Evolutionary conservation across 116 monocot genomes (phyloP), one percentile per base, ranked within the genome.

Genomic region (Phalaenopsis hybrid): DNA sequence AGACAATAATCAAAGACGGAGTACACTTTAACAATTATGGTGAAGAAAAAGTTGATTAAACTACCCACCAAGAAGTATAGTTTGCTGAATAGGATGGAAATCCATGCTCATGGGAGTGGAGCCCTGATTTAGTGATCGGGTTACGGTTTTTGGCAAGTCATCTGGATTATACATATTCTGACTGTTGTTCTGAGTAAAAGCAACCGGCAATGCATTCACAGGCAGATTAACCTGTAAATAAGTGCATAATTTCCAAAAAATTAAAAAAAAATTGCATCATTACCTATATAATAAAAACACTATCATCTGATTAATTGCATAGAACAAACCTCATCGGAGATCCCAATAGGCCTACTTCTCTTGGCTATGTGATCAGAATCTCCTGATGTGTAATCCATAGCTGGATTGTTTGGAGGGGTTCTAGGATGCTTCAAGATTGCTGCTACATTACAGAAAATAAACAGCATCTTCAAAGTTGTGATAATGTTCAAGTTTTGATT

Each of bases 101-200:
- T 96, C 92, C 96, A 96, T 92, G 94, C 96, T 96, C 89, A 88
- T 96, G 6, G 92, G 92, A 79, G 87, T 81, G 43, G 96, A 96
- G 18, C 94, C 96, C 82, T 96, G 96, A 81, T 82, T 90, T 44
- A 96, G 83, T 9, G 87, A 86, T 43, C 90, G 81, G n/a, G 79
- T 92, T 78, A 97, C 91, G 70, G 78, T 86, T 75, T 90, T 97
- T 28, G 95, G 96, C 79, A 96, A 86, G 79, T 96, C 96, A 80
- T 94, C 94, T 10, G 79, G 80, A 65, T 90, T 78, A 79, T 86
- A 81, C 82, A 89, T 84, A 75, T 78, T 81, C 81, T 89, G 96
- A 80, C 79, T 85, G 63, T 90, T 92, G 82, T 86, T 96, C 86
- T 91, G 94, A 57, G 88, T 86, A 84, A 89, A 93, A 18, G 86